A percentile compares a stretch with the other conserved stretches of the same genome.
These are phyloP conservation scores for Plasmodium sp. DNA, from an alignment of 169 alveolate species.

Conservation along the genomic window DNA sequence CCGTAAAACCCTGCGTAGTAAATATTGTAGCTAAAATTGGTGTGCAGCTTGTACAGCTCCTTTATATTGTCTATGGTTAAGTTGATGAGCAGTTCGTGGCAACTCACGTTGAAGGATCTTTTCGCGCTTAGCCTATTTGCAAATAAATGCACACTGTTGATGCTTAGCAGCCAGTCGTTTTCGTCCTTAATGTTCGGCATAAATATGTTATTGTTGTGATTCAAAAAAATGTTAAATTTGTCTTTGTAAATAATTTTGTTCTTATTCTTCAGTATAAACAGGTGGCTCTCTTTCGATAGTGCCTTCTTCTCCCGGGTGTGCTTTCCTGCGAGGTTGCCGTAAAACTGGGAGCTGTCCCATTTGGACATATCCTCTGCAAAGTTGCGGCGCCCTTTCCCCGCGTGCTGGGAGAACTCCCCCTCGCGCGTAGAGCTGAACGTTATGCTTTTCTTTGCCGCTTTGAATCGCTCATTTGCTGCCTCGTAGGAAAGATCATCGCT, in stretches of 20 bases:
- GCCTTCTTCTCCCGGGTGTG: not conserved
- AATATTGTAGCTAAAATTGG: slow-evolving; percentile 40
- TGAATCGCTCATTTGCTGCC: not conserved
- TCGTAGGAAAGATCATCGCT: not conserved
- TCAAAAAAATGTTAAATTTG: slow-evolving; percentile 51
- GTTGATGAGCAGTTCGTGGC: slow-evolving; percentile 27
- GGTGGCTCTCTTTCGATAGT: not conserved
- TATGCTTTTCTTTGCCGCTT: not conserved
- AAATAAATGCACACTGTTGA: slow-evolving; percentile 6
- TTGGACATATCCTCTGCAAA: not conserved
- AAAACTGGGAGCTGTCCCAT: not conserved
- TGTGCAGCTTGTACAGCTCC: slow-evolving; percentile 29
- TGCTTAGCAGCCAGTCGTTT: slow-evolving; percentile 37
- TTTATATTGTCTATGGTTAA: slow-evolving; percentile 48
- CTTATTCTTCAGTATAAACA: slow-evolving; percentile 14
- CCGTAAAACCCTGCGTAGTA: slow-evolving; percentile 26
- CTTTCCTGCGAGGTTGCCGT: not conserved
- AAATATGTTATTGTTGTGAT: slow-evolving; percentile 42
- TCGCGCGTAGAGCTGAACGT: not conserved
- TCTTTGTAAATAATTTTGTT: slow-evolving; percentile 27
- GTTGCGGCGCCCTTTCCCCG: not conserved
- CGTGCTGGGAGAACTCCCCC: not conserved
- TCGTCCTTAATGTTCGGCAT: slow-evolving; percentile 69
- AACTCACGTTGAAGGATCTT: slow-evolving; percentile 10
- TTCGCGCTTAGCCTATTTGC: not conserved